Conservation (phyloP, 371 early-diverging fungal genomes). For the Mortierella sp. region DNA sequence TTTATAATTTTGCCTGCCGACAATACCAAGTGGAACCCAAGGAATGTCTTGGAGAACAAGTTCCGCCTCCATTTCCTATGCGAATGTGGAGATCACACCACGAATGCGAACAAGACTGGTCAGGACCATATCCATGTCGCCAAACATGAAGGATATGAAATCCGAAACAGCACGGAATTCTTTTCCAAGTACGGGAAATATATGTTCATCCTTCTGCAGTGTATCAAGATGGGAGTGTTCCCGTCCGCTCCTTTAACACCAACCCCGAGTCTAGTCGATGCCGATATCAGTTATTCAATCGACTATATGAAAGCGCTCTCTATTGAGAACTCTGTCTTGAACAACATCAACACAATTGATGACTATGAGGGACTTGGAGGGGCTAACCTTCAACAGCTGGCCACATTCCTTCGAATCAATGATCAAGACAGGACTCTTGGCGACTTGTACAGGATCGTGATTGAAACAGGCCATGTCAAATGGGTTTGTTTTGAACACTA, state of each 20-base stretch:
- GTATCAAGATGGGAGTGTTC: conserved; percentile 2
- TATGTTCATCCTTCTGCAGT: conserved; percentile 8
- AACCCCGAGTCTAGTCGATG: neutral
- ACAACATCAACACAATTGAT: neutral
- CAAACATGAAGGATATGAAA: conserved; percentile 18
- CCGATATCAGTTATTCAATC: conserved; percentile 10
- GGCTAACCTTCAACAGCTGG: conserved; percentile 16
- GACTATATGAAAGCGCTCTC: neutral
- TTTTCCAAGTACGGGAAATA: conserved; percentile 4
- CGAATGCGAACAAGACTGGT: neutral
- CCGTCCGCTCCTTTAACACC: neutral
- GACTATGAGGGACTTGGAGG: conserved; percentile 13
- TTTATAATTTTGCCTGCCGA: too few relatives aligned
- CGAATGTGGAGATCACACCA: conserved; percentile 11
- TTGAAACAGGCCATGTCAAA: conserved; percentile 19
- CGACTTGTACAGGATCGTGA: conserved; percentile 15
- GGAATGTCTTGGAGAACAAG: neutral
- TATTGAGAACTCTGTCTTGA: neutral
- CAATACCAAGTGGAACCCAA: conserved; percentile 6
- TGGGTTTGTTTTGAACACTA: conserved; percentile 16
- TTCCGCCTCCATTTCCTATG: conserved; percentile 19
- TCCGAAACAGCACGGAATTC: conserved; percentile 7
- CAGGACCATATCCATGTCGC: conserved; percentile 11
- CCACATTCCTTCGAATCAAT: conserved; percentile 6
- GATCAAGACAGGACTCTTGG: conserved; percentile 11